phyloP scores from a whole-genome alignment of 345 rosid species.

The Lepidium aucheri region DNA sequence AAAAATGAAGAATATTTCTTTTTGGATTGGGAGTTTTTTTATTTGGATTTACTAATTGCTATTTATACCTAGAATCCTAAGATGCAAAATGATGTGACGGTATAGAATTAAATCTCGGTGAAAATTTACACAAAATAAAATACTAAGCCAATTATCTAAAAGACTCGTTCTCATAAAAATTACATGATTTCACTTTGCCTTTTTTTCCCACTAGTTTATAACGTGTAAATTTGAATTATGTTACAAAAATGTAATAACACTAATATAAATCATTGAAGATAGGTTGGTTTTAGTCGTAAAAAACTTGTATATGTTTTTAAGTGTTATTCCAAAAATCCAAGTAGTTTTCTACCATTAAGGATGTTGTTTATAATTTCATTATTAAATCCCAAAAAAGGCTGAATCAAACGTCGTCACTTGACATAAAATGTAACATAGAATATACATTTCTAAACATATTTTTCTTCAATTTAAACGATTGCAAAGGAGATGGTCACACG shows the following conservation, averaged over 20 bases:
- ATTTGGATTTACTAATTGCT: no score
- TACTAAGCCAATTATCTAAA: no score
- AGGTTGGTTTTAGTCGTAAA: not conserved
- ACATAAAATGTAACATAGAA: not conserved
- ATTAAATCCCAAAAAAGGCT: not conserved
- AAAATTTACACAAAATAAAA: no score
- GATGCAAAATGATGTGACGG: no score
- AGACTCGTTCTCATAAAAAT: no score
- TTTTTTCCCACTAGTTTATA: not conserved
- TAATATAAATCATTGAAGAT: not conserved
- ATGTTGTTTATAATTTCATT: not conserved
- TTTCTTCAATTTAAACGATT: not conserved
- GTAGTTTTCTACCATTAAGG: not conserved
- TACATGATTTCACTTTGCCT: no score
- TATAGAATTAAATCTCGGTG: no score
- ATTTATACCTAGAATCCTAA: no score
- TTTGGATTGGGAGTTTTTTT: no score
- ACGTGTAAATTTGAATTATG: not conserved
- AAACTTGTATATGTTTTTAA: not conserved
- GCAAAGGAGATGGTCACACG: not conserved
- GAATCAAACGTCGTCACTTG: not conserved
- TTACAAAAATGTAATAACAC: not conserved
- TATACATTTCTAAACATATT: not conserved
- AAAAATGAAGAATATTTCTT: no score
- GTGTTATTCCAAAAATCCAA: not conserved